Evolutionary conservation across 2,329 filamentous ascomycete species (phyloP).

Genomic region (Rosellinia necatrix): DNA sequence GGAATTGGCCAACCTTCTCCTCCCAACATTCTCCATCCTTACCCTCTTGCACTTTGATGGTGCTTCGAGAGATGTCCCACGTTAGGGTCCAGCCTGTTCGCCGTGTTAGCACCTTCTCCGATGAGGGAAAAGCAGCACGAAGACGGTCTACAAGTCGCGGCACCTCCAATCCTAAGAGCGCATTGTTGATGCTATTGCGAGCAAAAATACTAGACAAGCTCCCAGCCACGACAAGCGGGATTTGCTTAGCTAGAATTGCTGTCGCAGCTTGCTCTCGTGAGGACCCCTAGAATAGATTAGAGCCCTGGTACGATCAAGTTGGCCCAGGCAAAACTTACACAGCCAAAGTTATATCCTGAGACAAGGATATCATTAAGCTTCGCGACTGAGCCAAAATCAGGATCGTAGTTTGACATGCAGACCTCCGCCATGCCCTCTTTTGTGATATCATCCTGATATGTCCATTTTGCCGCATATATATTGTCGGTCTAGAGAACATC

Average conservation of each 20-base stretch:
- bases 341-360: background rate
- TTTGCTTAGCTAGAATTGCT: constrained; percentile 78
- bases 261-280: constrained; percentile 66
- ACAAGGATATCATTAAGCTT: background rate
- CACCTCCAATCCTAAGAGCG: constrained; percentile 73
- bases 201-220: constrained; percentile 86
- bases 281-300: too few relatives aligned
- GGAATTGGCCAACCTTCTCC: constrained; percentile 81
- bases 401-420: constrained; percentile 94
- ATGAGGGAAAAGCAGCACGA: constrained; percentile 60
- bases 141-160: constrained; percentile 70
- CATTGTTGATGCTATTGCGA: constrained; percentile 79
- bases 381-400: constrained; percentile 22
- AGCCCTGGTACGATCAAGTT: too few relatives aligned
- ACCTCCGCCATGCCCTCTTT: constrained; percentile 82
- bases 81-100: constrained; percentile 82
- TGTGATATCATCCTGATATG: constrained; percentile 84
- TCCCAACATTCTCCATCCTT: constrained; percentile 70
- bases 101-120: constrained; percentile 57
- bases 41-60: constrained; percentile 1
- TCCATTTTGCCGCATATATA: constrained; percentile 91
- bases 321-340: too few relatives aligned
- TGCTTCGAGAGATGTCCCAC: constrained; percentile 78
- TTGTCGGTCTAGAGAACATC: constrained; percentile 31
- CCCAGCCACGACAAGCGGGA: constrained; percentile 78